Percentiles rank a stretch among this genome's conserved stretches.
phyloP scores from a whole-genome alignment of 2,329 filamentous ascomycete species.

The Teratosphaeria pseudoeucalypti region DNA sequence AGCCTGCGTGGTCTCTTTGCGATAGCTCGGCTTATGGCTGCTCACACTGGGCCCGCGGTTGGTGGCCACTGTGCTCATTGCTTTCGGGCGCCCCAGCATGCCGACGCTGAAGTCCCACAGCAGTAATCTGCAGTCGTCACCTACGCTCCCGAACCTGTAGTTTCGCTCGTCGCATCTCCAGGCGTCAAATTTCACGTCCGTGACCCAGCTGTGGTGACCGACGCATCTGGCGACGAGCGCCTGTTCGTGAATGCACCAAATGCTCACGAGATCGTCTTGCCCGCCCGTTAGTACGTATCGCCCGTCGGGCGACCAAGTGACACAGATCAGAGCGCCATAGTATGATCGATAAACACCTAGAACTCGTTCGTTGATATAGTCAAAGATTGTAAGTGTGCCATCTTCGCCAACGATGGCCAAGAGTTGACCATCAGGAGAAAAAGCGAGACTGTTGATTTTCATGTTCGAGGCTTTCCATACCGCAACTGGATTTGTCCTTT shows the following conservation, averaged over 20 bases:
- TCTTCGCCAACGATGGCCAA: conserved; percentile 87
- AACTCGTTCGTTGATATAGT: conserved; percentile 84
- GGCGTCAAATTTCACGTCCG: conserved; percentile 84
- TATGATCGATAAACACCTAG: conserved; percentile 81
- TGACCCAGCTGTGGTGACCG: conserved; percentile 93
- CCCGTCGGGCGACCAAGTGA: conserved; percentile 95
- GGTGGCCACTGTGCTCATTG: conserved; percentile 38
- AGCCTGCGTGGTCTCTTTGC: conserved; percentile 19
- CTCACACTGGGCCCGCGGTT: conserved; percentile 44
- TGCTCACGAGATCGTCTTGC: conserved; percentile 90
- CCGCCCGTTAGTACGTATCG: conserved; percentile 93
- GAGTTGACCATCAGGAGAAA: conserved; percentile 80
- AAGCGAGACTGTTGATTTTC: conserved; percentile 79
- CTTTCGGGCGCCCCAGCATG: conserved; percentile 87
- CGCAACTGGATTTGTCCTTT: conserved; percentile 85
- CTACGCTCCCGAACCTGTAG: conserved; percentile 92
- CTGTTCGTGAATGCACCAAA: conserved; percentile 81
- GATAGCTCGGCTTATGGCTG: conserved; percentile 36
- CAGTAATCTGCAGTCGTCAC: conserved; percentile 80
- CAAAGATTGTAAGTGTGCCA: conserved; percentile 77
- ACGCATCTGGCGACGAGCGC: conserved; percentile 84
- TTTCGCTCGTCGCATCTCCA: conserved; percentile 95
- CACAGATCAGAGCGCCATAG: conserved; percentile 84
- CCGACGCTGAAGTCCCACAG: conserved; percentile 97
- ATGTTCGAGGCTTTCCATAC: conserved; percentile 90